Evolutionary conservation across 257 asterid genomes (phyloP).

Genomic region (Primulina tabacum): DNA sequence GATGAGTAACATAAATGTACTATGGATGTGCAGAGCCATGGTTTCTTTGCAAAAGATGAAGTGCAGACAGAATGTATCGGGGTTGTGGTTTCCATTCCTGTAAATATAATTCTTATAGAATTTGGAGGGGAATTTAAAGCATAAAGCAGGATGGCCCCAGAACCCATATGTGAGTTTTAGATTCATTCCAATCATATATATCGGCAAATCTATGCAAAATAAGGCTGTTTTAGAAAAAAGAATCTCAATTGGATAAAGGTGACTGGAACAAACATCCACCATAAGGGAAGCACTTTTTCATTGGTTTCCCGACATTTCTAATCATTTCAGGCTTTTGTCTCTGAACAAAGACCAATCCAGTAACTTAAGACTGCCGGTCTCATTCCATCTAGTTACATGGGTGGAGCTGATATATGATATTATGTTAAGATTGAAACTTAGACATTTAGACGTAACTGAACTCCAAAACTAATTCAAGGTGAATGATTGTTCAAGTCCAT

Average conservation of each 20-base stretch:
- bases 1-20: background rate
- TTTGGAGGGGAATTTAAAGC: background rate
- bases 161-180: background rate
- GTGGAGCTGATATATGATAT: too few species aligned
- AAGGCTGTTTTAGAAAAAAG: background rate
- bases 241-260: background rate
- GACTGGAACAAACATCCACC: background rate
- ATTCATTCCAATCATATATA: background rate
- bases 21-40: background rate
- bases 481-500: too few species aligned
- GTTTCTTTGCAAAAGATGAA: background rate
- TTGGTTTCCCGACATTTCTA: background rate
- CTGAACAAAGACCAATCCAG: too few species aligned
- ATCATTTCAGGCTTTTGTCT: too few species aligned
- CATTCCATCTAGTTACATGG: too few species aligned
- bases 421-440: too few species aligned
- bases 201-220: background rate
- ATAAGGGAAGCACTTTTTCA: background rate
- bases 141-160: constrained; percentile 3
- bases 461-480: too few species aligned
- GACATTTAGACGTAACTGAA: too few species aligned
- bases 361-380: too few species aligned
- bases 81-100: background rate
- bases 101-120: background rate
- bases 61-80: background rate